phyloP scores from a whole-genome alignment of 192 early-diverging fungal species.

The Backusella sp. region DNA sequence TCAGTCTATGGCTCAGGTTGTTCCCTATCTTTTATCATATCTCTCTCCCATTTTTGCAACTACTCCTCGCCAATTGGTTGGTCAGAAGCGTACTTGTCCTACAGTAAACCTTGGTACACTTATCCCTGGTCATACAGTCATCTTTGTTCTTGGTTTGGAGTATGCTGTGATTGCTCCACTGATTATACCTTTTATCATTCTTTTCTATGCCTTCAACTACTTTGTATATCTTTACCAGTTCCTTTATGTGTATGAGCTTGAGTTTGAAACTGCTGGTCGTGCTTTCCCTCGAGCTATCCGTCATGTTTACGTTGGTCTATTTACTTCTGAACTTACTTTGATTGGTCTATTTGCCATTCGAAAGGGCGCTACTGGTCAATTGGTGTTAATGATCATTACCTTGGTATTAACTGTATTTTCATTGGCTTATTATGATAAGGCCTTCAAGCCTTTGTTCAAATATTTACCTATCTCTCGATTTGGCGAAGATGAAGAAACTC shows the following conservation, averaged over 20 bases:
- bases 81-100: constrained; percentile 46
- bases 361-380: constrained; percentile 44
- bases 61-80: constrained; percentile 68
- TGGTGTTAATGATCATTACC: constrained; percentile 41
- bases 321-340: constrained; percentile 71
- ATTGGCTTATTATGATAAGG: constrained; percentile 33
- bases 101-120: constrained; percentile 56
- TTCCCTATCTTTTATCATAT: constrained; percentile 61
- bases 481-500: constrained; percentile 5
- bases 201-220: constrained; percentile 73
- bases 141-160: constrained; percentile 69
- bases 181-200: constrained; percentile 68
- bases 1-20: constrained; percentile 66
- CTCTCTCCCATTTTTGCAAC: constrained; percentile 54
- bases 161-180: constrained; percentile 83
- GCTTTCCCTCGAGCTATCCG: constrained; percentile 60
- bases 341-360: constrained; percentile 67
- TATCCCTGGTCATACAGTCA: constrained; percentile 68
- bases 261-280: constrained; percentile 59
- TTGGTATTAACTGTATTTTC: constrained; percentile 30
- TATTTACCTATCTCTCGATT: constrained; percentile 40
- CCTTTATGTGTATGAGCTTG: constrained; percentile 67
- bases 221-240: constrained; percentile 83
- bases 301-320: constrained; percentile 66
- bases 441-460: constrained; percentile 45